A percentile compares a stretch with the other conserved stretches of the same genome.
phyloP scores from a whole-genome alignment of 305 asterid species.

The Solanum aculeatissimum region DNA sequence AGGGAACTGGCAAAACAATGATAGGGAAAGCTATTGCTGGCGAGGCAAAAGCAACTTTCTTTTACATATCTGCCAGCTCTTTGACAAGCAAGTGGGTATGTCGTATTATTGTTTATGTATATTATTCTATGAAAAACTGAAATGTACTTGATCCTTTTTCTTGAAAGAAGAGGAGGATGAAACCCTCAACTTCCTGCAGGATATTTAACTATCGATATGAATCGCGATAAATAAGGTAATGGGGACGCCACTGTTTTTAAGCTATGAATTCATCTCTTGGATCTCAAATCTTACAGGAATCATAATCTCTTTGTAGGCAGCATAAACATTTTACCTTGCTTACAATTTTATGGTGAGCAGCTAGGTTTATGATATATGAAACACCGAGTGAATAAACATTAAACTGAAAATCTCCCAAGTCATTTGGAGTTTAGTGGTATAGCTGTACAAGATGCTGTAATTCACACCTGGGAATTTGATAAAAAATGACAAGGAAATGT shows the following conservation, averaged over 20 bases:
- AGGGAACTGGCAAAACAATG: slow-evolving; percentile 99
- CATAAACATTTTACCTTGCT: not conserved
- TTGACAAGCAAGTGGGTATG: slow-evolving; percentile 98
- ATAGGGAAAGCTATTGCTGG: slow-evolving; percentile 99
- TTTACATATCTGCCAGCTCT: slow-evolving; percentile 98
- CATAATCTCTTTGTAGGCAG: not conserved
- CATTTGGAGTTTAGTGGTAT: not conserved
- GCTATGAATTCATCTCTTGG: not conserved
- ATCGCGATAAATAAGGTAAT: not conserved
- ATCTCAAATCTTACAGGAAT: not conserved
- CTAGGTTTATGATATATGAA: not conserved
- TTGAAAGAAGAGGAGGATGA: not conserved
- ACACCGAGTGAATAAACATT: not conserved
- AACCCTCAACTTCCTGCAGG: not conserved
- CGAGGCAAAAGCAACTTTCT: slow-evolving; percentile 97
- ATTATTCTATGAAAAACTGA: not conserved
- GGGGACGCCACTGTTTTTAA: not conserved
- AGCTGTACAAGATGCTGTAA: not conserved
- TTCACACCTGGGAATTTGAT: not conserved
- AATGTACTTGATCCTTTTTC: not conserved
- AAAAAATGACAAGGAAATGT: not conserved
- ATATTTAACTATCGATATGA: not conserved
- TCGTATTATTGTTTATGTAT: not conserved
- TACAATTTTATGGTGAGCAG: not conserved
- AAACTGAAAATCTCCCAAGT: not conserved